Percentiles rank a stretch among this genome's conserved stretches.
Evolutionary conservation across 176 grass and related monocot species (phyloP).

Genomic region (Pontederia paniculata): DNA sequence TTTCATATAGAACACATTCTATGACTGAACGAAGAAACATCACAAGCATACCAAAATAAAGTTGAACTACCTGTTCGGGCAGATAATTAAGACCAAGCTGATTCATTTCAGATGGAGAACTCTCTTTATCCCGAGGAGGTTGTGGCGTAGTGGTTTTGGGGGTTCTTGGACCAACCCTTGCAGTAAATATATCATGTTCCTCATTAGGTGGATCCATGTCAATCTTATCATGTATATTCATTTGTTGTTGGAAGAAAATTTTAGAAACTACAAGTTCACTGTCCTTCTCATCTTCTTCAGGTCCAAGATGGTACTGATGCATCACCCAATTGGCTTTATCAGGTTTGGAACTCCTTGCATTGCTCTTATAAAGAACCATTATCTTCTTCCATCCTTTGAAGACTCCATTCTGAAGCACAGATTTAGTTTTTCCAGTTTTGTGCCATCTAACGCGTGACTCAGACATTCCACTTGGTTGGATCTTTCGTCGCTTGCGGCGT

Average conservation of each 20-base stretch:
- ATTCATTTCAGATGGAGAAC: slow-evolving; percentile 19
- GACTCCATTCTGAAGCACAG: slow-evolving; percentile 37
- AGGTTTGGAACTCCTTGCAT: slow-evolving; percentile 36
- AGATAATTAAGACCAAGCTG: slow-evolving; percentile 24
- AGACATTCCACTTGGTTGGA: slow-evolving; percentile 17
- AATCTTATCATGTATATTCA: slow-evolving; percentile 29
- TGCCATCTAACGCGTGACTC: slow-evolving; percentile 67
- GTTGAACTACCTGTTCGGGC: slow-evolving; percentile 33
- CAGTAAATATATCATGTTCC: slow-evolving; percentile 26
- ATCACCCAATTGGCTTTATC: slow-evolving; percentile 69
- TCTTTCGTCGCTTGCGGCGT: slow-evolving; percentile 57
- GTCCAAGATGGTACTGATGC: slow-evolving; percentile 83
- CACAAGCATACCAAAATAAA: not conserved
- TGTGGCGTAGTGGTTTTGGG: slow-evolving; percentile 46
- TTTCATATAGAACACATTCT: not conserved
- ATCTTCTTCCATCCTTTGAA: slow-evolving; percentile 90
- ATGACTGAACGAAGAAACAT: not conserved
- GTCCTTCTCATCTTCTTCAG: slow-evolving; percentile 56
- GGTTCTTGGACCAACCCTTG: slow-evolving; percentile 52
- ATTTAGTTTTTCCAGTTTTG: slow-evolving; percentile 74
- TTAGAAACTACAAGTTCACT: slow-evolving; percentile 64
- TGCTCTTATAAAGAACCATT: slow-evolving; percentile 68
- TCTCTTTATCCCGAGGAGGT: slow-evolving; percentile 28
- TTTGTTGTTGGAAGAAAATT: slow-evolving; percentile 45
- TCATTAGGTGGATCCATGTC: slow-evolving; percentile 24